Percentiles rank a stretch among this genome's conserved stretches.
Conservation (phyloP, 139 green algal genomes). For the Tetraselmis chui region DNA sequence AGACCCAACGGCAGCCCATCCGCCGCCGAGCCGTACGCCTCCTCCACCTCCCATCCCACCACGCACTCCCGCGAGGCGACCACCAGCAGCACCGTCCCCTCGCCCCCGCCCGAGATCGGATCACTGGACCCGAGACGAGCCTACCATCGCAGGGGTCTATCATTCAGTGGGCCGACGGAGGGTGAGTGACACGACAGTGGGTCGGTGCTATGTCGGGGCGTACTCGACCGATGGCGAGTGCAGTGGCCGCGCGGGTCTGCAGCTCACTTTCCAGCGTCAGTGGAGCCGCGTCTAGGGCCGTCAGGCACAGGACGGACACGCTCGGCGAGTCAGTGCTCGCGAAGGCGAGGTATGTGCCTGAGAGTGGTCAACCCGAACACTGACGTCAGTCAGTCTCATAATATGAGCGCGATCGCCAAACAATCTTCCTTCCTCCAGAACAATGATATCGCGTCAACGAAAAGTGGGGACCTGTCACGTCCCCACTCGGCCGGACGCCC, state of each 20-base stretch:
- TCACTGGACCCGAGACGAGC: background rate
- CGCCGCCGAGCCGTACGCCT: constrained; percentile 8
- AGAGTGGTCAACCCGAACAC: too few relatives aligned
- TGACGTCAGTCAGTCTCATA: too few relatives aligned
- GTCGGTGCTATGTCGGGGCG: background rate
- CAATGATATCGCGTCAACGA: background rate
- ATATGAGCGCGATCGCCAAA: too few relatives aligned
- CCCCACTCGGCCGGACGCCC: background rate
- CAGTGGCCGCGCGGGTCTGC: background rate
- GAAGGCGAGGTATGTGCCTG: background rate
- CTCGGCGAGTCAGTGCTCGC: background rate
- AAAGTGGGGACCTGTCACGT: background rate
- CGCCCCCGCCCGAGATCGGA: too few relatives aligned
- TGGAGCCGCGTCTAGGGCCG: background rate
- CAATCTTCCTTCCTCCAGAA: too few relatives aligned
- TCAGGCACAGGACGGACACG: background rate
- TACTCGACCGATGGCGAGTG: background rate
- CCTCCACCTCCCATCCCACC: background rate
- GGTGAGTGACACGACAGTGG: background rate
- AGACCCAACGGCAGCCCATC: constrained; percentile 1
- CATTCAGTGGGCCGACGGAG: background rate
- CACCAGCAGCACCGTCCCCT: background rate
- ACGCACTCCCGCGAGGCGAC: background rate
- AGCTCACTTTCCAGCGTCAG: background rate
- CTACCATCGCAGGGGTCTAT: background rate